Evolutionary conservation across 441 rosid genomes (phyloP).

Genomic region (Sinapis alba): DNA sequence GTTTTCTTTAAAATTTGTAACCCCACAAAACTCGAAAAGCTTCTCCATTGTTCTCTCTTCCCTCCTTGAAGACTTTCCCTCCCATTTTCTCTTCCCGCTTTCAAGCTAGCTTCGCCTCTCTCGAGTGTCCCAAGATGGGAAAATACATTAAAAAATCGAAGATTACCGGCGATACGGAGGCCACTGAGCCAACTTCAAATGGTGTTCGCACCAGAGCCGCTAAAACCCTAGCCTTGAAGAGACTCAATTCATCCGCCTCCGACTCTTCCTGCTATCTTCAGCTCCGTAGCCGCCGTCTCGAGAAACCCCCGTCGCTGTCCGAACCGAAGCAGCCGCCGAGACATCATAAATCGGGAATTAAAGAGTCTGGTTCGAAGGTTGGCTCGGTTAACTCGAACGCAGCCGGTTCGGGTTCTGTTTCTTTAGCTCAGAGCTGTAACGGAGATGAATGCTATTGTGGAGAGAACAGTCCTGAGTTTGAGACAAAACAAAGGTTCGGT

Average conservation of each 20-base stretch:
- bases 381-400: conserved; percentile 28
- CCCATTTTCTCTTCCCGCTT: conserved; percentile 36
- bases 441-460: conserved; percentile 39
- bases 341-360: conserved; percentile 10
- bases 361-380: conserved; percentile 34
- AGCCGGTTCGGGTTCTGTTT: conserved; percentile 18
- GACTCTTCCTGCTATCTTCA: conserved; percentile 55
- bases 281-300: conserved; percentile 71
- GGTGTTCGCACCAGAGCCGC: conserved; percentile 68
- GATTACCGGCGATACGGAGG: conserved; percentile 30
- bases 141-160: conserved; percentile 69
- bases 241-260: conserved; percentile 42
- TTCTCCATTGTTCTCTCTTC: conserved; percentile 22
- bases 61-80: conserved; percentile 31
- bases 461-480: conserved; percentile 47
- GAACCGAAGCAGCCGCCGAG: conserved; percentile 31
- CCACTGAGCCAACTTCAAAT: conserved; percentile 39
- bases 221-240: conserved; percentile 61
- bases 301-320: conserved; percentile 36
- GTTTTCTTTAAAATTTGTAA: conserved; percentile 4
- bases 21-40: conserved; percentile 24
- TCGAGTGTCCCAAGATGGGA: conserved; percentile 40
- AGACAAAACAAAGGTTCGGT: conserved; percentile 51
- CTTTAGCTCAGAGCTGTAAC: conserved; percentile 17
- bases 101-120: neutral